These are phyloP conservation scores for Ganoderma leucocontextum DNA, from an alignment of 1,284 basidiomycete species.

Conservation along the genomic window DNA sequence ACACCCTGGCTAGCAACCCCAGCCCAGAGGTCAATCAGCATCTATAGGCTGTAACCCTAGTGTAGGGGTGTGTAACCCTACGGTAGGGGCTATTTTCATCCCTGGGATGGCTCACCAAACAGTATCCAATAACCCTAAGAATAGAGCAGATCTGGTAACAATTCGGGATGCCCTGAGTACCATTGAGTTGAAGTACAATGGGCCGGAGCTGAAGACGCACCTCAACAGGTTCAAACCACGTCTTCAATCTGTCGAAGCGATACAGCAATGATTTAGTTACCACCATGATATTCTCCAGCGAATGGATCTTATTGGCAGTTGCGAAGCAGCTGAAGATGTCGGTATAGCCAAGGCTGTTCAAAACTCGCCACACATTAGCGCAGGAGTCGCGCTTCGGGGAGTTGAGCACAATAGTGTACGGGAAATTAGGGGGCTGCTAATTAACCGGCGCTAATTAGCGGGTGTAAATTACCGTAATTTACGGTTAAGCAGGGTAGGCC, in stretches of 20 bases:
- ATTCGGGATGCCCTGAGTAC: neutral
- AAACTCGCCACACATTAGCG: neutral
- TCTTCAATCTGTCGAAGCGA: neutral
- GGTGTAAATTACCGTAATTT: too few species aligned
- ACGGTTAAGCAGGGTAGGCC: too few species aligned
- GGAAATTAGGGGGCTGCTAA: too few species aligned
- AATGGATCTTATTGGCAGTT: neutral
- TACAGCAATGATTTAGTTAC: neutral
- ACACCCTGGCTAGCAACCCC: too few species aligned
- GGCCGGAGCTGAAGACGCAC: too few species aligned
- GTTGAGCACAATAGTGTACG: neutral
- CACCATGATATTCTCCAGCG: neutral
- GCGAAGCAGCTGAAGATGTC: neutral
- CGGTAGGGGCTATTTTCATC: too few species aligned
- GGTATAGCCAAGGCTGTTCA: neutral
- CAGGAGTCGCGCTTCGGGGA: neutral
- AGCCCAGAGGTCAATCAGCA: too few species aligned
- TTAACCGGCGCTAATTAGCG: too few species aligned
- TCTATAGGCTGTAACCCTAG: too few species aligned
- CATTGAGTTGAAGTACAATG: neutral
- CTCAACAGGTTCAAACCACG: neutral
- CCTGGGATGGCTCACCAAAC: neutral
- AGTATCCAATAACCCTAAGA: too few species aligned
- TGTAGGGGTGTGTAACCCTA: too few species aligned
- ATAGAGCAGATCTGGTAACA: neutral